These are phyloP conservation scores for Aegilops speltoides DNA, from an alignment of 176 grass and related monocot genomes.

Conservation along the genomic window DNA sequence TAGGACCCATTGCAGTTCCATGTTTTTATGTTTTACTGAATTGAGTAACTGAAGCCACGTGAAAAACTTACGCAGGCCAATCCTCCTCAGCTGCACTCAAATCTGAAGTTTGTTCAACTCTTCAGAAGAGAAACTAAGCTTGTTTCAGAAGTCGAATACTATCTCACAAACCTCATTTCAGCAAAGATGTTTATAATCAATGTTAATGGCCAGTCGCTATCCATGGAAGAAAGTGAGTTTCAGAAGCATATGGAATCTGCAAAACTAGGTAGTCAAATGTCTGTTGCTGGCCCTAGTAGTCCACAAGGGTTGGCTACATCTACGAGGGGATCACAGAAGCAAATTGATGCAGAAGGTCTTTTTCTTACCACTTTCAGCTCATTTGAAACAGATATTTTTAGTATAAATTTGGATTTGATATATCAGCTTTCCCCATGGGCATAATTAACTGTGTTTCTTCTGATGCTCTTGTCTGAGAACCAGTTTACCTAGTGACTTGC, in stretches of 20 bases:
- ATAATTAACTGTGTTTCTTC: background rate
- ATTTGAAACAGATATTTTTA: background rate
- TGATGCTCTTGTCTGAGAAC: background rate
- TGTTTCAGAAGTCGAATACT: slow-evolving; percentile 95
- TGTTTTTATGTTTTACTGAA: background rate
- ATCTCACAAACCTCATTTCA: slow-evolving; percentile 87
- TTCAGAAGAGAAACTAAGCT: slow-evolving; percentile 87
- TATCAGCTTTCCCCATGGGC: background rate
- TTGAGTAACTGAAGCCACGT: background rate
- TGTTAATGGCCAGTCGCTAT: slow-evolving; percentile 60
- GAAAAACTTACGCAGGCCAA: slow-evolving; percentile 61
- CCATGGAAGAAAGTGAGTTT: slow-evolving; percentile 82
- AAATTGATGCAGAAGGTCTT: slow-evolving; percentile 45
- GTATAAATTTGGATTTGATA: background rate
- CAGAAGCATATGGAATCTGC: slow-evolving; percentile 71
- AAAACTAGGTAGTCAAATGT: slow-evolving; percentile 47
- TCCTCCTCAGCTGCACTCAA: slow-evolving; percentile 92
- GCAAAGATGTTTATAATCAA: slow-evolving; percentile 85
- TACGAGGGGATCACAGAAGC: slow-evolving; percentile 15
- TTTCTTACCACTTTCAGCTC: background rate
- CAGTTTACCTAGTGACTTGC: background rate
- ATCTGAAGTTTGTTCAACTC: slow-evolving; percentile 85
- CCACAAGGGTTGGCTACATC: slow-evolving; percentile 14
- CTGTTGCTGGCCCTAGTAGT: slow-evolving; percentile 41
- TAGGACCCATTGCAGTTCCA: background rate